These are phyloP conservation scores for Cornus kousa DNA, from an alignment of 148 eudicot genomes.

Conservation along the genomic window DNA sequence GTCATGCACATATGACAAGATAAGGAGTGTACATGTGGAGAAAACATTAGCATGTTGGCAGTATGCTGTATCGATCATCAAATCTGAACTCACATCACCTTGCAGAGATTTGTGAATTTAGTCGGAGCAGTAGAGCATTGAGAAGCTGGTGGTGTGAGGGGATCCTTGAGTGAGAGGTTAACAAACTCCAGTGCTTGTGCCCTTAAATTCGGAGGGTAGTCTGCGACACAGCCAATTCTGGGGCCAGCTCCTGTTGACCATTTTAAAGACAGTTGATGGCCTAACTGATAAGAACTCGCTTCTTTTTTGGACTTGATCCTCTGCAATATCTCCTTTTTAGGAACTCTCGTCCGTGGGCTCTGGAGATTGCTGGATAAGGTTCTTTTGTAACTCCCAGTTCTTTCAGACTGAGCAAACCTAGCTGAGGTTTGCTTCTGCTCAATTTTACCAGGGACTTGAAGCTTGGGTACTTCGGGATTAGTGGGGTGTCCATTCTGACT, in stretches of 20 bases:
- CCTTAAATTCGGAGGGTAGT: constrained; percentile 10
- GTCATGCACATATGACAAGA: too few relatives aligned
- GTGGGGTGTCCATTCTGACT: constrained; percentile 8
- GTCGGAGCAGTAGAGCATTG: background rate
- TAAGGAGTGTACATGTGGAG: background rate
- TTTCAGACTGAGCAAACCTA: constrained; percentile 18
- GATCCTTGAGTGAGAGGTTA: background rate
- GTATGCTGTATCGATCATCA: background rate
- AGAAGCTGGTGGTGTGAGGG: background rate
- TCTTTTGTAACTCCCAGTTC: constrained; percentile 37
- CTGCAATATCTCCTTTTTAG: constrained; percentile 13
- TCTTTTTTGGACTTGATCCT: constrained; percentile 20
- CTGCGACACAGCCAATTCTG: constrained; percentile 17
- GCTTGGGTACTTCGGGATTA: background rate
- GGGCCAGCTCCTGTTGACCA: constrained; percentile 25
- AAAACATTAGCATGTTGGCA: background rate
- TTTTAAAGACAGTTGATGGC: constrained; percentile 11
- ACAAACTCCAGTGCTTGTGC: too few relatives aligned
- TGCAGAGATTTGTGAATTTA: constrained; percentile 5
- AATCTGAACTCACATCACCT: constrained; percentile 3
- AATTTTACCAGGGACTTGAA: constrained; percentile 3
- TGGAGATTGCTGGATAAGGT: constrained; percentile 15
- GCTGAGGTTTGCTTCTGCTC: constrained; percentile 14
- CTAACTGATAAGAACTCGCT: constrained; percentile 16
- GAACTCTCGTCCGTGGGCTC: constrained; percentile 1